Percentiles rank a stretch among this genome's conserved stretches.
Conservation (phyloP, 192 early-diverging fungal species). For the Neocallimastix lanati region DNA sequence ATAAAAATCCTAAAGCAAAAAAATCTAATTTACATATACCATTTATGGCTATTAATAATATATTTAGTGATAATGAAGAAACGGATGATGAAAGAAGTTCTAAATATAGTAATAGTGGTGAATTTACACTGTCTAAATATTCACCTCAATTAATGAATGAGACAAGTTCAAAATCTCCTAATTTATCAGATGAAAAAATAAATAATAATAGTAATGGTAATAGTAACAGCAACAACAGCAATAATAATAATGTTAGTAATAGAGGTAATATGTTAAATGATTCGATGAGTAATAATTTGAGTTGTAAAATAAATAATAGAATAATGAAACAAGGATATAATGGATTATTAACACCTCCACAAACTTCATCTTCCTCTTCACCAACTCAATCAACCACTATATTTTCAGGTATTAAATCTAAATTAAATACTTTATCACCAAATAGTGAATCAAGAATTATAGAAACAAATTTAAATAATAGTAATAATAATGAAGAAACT, state of each 20-base stretch:
- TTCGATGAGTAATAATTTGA: neutral
- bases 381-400: neutral
- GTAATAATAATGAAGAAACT: too few relatives aligned
- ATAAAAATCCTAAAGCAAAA: neutral
- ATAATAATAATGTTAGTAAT: neutral
- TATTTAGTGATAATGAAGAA: neutral
- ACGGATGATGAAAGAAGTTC: neutral
- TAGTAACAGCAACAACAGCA: too few relatives aligned
- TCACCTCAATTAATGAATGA: neutral
- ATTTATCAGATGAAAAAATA: too few relatives aligned
- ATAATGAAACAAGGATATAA: neutral
- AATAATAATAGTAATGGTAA: neutral
- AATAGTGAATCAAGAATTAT: neutral
- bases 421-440: neutral
- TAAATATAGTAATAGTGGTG: neutral
- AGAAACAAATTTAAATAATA: neutral
- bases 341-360: neutral
- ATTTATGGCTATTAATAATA: neutral
- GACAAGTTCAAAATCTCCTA: too few relatives aligned
- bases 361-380: neutral
- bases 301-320: neutral
- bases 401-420: neutral
- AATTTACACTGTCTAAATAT: neutral
- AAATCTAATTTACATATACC: neutral
- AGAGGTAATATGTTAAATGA: neutral